Evolutionary conservation across 306 rosid species (phyloP).

Genomic region (Dryas octopetala): DNA sequence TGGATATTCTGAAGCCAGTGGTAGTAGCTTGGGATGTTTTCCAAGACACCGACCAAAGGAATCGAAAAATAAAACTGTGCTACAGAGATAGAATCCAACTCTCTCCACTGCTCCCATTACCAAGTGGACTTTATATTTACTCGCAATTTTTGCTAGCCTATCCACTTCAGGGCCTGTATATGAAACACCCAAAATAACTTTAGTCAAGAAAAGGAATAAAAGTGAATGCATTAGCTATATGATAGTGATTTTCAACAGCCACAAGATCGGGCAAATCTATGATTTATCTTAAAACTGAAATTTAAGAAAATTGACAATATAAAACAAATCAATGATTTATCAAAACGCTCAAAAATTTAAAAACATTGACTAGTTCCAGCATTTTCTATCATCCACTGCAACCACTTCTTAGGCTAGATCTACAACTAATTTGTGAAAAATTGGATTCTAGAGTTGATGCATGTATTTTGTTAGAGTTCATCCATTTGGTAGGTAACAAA

Average conservation of each 20-base stretch:
- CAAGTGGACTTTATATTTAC: constrained; percentile 59
- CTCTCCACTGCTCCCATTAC: constrained; percentile 86
- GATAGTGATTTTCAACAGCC: too few species aligned
- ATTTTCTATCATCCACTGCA: too few species aligned
- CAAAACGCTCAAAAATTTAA: not conserved
- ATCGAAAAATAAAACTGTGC: constrained; percentile 67
- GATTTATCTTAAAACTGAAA: not conserved
- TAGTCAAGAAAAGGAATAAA: not conserved
- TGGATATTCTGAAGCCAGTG: constrained; percentile 48
- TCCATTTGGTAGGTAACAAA: too few species aligned
- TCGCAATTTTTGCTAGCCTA: constrained; percentile 76
- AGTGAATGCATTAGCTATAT: not conserved
- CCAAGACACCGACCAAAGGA: constrained; percentile 69
- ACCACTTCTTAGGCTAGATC: too few species aligned
- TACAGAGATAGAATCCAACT: constrained; percentile 67
- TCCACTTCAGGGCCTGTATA: constrained; percentile 74
- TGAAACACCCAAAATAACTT: not conserved
- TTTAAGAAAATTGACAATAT: not conserved
- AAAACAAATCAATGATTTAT: not conserved
- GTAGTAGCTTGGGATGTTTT: constrained; percentile 70
- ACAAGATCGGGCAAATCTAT: too few species aligned
- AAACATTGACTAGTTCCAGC: too few species aligned
- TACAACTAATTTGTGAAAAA: too few species aligned
- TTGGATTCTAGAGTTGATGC: too few species aligned
- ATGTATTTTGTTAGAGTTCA: too few species aligned